Conservation (phyloP, 2,329 filamentous ascomycete species). For the Raffaelea deltoideospora region DNA sequence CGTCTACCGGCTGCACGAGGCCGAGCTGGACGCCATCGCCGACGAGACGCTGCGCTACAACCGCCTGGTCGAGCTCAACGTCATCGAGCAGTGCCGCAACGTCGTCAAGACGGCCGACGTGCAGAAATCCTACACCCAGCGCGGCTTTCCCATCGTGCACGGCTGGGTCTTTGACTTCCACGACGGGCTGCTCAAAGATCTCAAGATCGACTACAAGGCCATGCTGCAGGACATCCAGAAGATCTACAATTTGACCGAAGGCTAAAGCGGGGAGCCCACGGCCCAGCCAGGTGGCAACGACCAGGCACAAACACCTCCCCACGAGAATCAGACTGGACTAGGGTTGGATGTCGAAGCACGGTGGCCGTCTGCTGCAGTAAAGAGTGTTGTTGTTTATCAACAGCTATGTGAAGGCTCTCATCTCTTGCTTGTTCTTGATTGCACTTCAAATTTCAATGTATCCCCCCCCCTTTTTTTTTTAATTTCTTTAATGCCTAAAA, state of each 20-base stretch:
- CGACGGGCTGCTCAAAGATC: constrained; percentile 48
- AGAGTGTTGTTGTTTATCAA: too few relatives aligned
- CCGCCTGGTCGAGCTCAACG: constrained; percentile 72
- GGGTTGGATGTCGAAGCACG: too few relatives aligned
- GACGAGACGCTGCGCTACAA: constrained; percentile 46
- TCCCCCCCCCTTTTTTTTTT: too few relatives aligned
- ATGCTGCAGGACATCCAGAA: constrained; percentile 39
- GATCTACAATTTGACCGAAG: constrained; percentile 29
- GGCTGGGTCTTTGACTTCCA: constrained; percentile 60
- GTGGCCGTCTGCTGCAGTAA: too few relatives aligned
- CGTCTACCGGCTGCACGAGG: constrained; percentile 56
- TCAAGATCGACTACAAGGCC: constrained; percentile 39
- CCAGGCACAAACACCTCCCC: too few relatives aligned
- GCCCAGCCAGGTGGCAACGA: too few relatives aligned
- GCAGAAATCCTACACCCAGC: constrained; percentile 51
- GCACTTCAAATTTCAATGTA: too few relatives aligned
- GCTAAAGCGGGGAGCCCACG: too few relatives aligned
- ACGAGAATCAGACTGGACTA: too few relatives aligned
- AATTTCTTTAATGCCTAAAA: too few relatives aligned
- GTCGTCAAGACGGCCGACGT: constrained; percentile 68
- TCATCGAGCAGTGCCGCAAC: constrained; percentile 61
- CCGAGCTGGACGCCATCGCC: constrained; percentile 48
- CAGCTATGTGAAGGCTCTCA: too few relatives aligned
- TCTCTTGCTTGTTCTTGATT: too few relatives aligned
- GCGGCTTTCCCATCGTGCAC: constrained; percentile 54